Evolutionary conservation across 495 filamentous ascomycete genomes (phyloP).

Genomic region (Mycothermus thermophilus): DNA sequence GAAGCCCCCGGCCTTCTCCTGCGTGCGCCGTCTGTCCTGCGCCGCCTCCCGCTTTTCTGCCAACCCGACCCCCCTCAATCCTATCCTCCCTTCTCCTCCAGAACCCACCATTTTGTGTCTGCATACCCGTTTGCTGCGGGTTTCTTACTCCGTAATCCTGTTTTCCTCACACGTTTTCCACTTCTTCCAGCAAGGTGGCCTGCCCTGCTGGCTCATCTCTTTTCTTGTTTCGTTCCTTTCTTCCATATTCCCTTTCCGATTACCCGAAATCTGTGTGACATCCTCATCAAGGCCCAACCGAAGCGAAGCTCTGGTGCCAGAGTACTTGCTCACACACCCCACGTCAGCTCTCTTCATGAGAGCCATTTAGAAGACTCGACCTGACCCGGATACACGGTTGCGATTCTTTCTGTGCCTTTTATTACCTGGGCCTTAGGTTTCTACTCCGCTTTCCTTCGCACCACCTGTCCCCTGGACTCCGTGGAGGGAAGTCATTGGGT

Average conservation of each 20-base stretch:
- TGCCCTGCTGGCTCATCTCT: too few relatives aligned
- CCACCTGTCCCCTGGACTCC: too few relatives aligned
- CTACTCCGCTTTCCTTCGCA: slow-evolving; percentile 2
- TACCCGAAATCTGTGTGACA: too few relatives aligned
- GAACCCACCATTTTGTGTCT: slow-evolving; percentile 17
- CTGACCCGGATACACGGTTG: slow-evolving; percentile 3
- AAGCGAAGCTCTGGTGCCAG: slow-evolving; percentile 13
- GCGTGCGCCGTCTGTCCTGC: slow-evolving; percentile 5
- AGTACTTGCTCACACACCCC: slow-evolving; percentile 14
- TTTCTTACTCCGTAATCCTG: too few relatives aligned
- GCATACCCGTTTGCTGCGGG: slow-evolving; percentile 7
- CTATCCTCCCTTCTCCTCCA: slow-evolving; percentile 7
- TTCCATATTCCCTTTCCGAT: too few relatives aligned
- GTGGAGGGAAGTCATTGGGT: slow-evolving; percentile 17
- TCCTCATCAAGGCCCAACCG: too few relatives aligned
- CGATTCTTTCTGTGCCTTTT: slow-evolving; percentile 5
- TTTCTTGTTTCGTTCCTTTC: too few relatives aligned
- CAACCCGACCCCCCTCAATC: too few relatives aligned
- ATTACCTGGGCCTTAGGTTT: slow-evolving; percentile 3
- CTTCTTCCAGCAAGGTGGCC: too few relatives aligned
- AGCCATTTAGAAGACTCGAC: slow-evolving; percentile 7
- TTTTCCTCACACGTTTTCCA: too few relatives aligned
- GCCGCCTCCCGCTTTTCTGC: slow-evolving; percentile 19
- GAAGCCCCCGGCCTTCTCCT: background rate
- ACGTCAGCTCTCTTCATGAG: slow-evolving; percentile 12